Evolutionary conservation across 805 yeast species (phyloP).

Genomic region (Candida ortonii): DNA sequence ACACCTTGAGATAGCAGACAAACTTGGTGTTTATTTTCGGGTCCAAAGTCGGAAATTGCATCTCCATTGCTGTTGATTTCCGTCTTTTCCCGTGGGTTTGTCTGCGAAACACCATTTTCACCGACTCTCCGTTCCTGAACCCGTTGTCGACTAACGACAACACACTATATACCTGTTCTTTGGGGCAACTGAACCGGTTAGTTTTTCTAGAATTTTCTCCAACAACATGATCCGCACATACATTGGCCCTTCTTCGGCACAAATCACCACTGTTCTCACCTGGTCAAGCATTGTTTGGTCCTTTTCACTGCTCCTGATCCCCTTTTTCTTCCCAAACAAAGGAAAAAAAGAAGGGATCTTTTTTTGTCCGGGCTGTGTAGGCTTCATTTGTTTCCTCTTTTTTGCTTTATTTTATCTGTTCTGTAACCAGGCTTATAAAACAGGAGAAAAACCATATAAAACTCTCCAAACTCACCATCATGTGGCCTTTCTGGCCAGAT

Average conservation of each 20-base stretch:
- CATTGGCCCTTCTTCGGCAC: too few relatives aligned
- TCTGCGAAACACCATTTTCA: slow-evolving; percentile 18
- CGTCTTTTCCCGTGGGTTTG: slow-evolving; percentile 9
- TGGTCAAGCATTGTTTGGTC: too few relatives aligned
- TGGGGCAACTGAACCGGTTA: too few relatives aligned
- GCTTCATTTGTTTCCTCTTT: too few relatives aligned
- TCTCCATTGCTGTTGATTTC: slow-evolving; percentile 9
- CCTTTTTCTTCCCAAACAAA: not conserved
- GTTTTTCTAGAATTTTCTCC: not conserved
- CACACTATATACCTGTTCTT: slow-evolving; percentile 13
- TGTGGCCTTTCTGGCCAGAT: too few relatives aligned
- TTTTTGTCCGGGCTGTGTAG: not conserved
- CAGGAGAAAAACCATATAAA: too few relatives aligned
- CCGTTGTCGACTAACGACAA: slow-evolving; percentile 28
- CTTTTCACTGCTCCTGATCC: too few relatives aligned
- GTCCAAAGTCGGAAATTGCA: slow-evolving; percentile 23
- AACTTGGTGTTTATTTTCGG: slow-evolving; percentile 18
- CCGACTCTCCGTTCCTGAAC: slow-evolving; percentile 24
- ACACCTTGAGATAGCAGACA: slow-evolving; percentile 21
- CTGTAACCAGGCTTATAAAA: too few relatives aligned
- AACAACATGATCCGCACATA: not conserved
- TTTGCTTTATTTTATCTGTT: too few relatives aligned
- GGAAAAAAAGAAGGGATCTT: slow-evolving; percentile 1
- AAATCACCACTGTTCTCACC: too few relatives aligned
- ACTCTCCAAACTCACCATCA: too few relatives aligned